Base-by-base conservation (phyloP, 208 protist species). In the Crithidia acanthocephali region DNA sequence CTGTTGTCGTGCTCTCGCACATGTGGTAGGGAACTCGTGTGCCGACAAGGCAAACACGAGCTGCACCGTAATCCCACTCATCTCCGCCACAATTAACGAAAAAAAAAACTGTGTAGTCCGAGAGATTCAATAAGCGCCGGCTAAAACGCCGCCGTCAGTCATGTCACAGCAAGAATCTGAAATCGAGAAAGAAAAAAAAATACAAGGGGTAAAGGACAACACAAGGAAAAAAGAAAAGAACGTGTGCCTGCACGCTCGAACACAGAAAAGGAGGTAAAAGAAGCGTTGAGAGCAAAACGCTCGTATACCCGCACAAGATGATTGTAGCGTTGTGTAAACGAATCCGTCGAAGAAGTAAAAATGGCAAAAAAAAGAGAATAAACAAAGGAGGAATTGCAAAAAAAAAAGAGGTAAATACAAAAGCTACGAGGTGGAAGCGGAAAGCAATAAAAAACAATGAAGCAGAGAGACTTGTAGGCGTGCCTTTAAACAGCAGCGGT, bases 1-100 rank as follows among this genome's bases (percentile, higher is more conserved):
- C 8, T 15, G 44, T 15, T 22, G 44, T 4, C 9, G 44, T n/a
- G 18, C 9, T 4, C 44, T 72, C 66, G 45, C 23, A 28, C n/a
- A 79, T 68, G 56, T 57, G 57, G 53, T 77, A 77, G 0, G 72
- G 72, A 56, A 73, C 66, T 2, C 73, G 73, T 18, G 66, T 74
- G 65, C 73, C 64, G n/a, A 79, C 33, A 79, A 74, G 60, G 73
- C 73, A 25, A 79, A 79, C 3, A 79, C 44, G 9, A 79, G 73
- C 51, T 74, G 73, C 50, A 79, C 64, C 0, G 60, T 79, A 25
- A 79, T 79, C 0, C 52, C 58, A 11, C 45, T 68, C 67, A 74
- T 79, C 20, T 59, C 42, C 59, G 15, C 18, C 20, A 48, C 44
- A 70, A 70, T 42, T 13, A 51, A 22, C 64, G 56, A 70, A 42